Base-by-base conservation (phyloP, 371 early-diverging fungal genomes). In the Rhizomucor miehei region DNA sequence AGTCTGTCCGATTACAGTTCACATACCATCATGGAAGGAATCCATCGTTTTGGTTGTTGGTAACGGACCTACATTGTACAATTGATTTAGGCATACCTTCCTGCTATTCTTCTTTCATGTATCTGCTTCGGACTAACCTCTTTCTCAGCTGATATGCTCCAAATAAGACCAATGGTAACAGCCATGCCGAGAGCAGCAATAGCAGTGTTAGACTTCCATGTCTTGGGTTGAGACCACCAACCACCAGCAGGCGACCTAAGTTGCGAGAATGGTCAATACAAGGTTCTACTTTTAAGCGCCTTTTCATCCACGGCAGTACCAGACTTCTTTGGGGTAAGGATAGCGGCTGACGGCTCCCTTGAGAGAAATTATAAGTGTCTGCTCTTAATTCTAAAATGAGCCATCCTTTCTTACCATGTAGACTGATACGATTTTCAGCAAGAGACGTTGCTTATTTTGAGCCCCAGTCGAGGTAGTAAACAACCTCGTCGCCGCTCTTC, bases 141-240 rank as follows among this genome's bases (percentile, higher is more conserved):
- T 58, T 83, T 80, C 44, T 90, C 84, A 43, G 94, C 92, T 52
- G 92, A 92, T 52, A 81, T 73, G 57, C 80, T 85, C 84, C 89
- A 94, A 54, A 84, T 74, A 62, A 80, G 77, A 36, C 77, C 87
- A 40, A 86, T 70, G 19, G 86, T 67, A 11, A 79, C 82, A 10
- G 81, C 57, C 57, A 89, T 79, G 37, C 86, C 90, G 14, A 80
- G 57, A 11, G 81, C 85, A 29, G 85, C 86, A 52, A 93, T 77
- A 41, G 80, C 65, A 4, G 90, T 85, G 85, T 94, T 94, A 55
- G 87, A 63, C 67, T 87, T 86, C 84, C 86, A 87, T 66, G 80
- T 75, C 65, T 87, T 87, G 43, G 95, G 93, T 66, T 84, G 81
- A 6, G 89, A 76, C 91, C 91, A 92, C 93, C 93, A 94, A 48